A percentile compares a stretch with the other conserved stretches of the same genome.
Conservation (phyloP, 2,329 filamentous ascomycete species). For the Penicillium glabrum region DNA sequence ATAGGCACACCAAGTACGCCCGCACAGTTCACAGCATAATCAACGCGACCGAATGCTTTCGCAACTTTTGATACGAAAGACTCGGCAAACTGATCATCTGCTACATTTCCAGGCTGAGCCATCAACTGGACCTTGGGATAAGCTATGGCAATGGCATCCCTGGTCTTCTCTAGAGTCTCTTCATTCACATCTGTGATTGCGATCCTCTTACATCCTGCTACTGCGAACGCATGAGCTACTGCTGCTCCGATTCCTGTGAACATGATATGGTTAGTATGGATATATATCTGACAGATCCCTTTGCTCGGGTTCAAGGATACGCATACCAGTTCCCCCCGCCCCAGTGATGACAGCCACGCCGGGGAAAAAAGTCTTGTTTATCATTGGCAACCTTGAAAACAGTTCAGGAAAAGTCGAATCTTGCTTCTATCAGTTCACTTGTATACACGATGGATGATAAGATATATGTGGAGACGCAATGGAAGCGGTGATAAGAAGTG, state of each 20-base stretch:
- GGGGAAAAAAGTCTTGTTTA: conserved; percentile 33
- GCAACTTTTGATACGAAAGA: conserved; percentile 27
- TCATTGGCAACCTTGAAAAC: not conserved
- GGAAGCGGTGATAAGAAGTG: not conserved
- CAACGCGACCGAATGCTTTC: conserved; percentile 45
- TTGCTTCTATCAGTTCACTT: no score
- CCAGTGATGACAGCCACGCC: conserved; percentile 51
- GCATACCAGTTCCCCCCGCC: conserved; percentile 48
- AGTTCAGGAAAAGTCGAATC: not conserved
- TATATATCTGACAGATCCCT: not conserved
- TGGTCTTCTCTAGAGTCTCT: conserved; percentile 37
- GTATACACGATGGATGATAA: not conserved
- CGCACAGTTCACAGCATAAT: conserved; percentile 59
- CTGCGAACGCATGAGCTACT: conserved; percentile 52
- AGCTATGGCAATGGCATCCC: conserved; percentile 26
- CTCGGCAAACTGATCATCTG: conserved; percentile 48
- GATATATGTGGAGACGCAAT: not conserved
- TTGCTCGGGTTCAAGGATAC: not conserved
- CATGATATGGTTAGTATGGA: not conserved
- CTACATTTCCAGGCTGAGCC: conserved; percentile 47
- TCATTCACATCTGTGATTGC: conserved; percentile 56
- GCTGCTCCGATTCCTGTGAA: conserved; percentile 56
- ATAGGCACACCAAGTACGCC: conserved; percentile 42
- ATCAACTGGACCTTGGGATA: conserved; percentile 38
- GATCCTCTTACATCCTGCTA: conserved; percentile 51